phyloP scores from a whole-genome alignment of 345 rosid genomes.

The Boechera stricta region DNA sequence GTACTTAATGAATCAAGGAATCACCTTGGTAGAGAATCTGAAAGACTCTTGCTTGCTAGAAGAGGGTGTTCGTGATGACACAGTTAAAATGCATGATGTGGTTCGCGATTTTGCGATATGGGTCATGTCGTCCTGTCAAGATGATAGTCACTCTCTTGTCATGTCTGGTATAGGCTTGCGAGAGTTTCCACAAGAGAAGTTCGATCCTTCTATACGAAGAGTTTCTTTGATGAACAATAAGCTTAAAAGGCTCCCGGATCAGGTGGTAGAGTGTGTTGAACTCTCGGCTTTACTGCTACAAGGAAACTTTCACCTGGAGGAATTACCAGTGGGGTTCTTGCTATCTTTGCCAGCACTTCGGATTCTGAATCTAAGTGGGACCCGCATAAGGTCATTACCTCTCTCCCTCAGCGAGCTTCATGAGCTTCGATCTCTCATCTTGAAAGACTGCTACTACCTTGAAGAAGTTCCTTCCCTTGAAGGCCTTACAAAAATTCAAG shows the following conservation, averaged over 20 bases:
- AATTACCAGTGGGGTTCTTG: slow-evolving; percentile 42
- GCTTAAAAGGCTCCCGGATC: slow-evolving; percentile 36
- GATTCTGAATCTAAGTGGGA: slow-evolving; percentile 48
- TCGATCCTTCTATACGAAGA: slow-evolving; percentile 40
- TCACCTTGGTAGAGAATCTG: slow-evolving; percentile 51
- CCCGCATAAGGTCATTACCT: slow-evolving; percentile 46
- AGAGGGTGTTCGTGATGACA: slow-evolving; percentile 44
- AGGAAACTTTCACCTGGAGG: slow-evolving; percentile 43
- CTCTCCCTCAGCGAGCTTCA: slow-evolving; percentile 40
- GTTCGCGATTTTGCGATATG: slow-evolving; percentile 57
- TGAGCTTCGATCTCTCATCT: slow-evolving; percentile 47
- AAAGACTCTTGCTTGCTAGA: slow-evolving; percentile 56
- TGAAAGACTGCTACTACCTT: slow-evolving; percentile 48
- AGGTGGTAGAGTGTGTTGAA: slow-evolving; percentile 36
- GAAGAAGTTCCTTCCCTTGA: slow-evolving; percentile 47
- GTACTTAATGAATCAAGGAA: slow-evolving; percentile 45
- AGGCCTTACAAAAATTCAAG: slow-evolving; percentile 45
- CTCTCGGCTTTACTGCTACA: slow-evolving; percentile 47
- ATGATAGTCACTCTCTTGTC: slow-evolving; percentile 44
- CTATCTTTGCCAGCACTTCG: slow-evolving; percentile 44
- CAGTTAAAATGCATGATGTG: slow-evolving; percentile 57
- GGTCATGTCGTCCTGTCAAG: slow-evolving; percentile 42
- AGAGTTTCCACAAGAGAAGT: slow-evolving; percentile 36
- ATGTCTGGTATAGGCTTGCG: slow-evolving; percentile 43
- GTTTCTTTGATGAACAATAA: slow-evolving; percentile 55